Base-by-base conservation (phyloP, 306 rosid species). In the Sicyos edulis region DNA sequence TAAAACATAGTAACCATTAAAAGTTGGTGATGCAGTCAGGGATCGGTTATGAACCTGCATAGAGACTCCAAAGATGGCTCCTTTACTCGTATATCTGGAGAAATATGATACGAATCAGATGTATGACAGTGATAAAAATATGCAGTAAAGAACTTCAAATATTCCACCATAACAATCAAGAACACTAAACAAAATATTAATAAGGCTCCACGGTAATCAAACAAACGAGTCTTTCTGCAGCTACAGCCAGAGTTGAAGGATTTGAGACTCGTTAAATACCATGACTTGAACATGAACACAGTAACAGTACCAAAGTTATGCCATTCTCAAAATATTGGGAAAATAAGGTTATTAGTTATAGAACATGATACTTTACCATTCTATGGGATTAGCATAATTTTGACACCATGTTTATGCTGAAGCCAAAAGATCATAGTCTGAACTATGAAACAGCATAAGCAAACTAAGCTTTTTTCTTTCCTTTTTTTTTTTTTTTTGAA, bases 81-180 rank as follows among this genome's bases (percentile, higher is more conserved):
- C 85, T 92, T 90, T 76, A 90, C 98, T 0, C 96, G 90, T 79
- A 92, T 92, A 81, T 92, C 96, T 92, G 86, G 58, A 57, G 8
- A 12, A 11, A 19, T 14, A 62, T 19, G 37, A 37, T 19, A 8
- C 49, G 11, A 70, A 15, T 6, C 14, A 21, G 12, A 21, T 6
- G 37, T 44, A 5, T 10, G 2, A 44, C 71, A 44, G 32, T 5
- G 40, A 65, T 10, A 4, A 10, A 5, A 52, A 65, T 16, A 6
- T 17, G 34, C 54, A 6, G 24, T 44, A 20, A n/a, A 11, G 2
- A 5, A 2, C 54, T 65, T 65, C 12, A 10, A 44, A 12, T 3
- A 44, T 19, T 10, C 44, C 71, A 34, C 8, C 70, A 42, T 13
- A 65, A 20, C 19, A 44, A 6, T 19, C 53, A 34, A 34, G 52